A percentile compares a stretch with the other conserved stretches of the same genome.
These are phyloP conservation scores for Yarrowia sp. DNA, from an alignment of 805 yeast genomes.

Conservation along the genomic window DNA sequence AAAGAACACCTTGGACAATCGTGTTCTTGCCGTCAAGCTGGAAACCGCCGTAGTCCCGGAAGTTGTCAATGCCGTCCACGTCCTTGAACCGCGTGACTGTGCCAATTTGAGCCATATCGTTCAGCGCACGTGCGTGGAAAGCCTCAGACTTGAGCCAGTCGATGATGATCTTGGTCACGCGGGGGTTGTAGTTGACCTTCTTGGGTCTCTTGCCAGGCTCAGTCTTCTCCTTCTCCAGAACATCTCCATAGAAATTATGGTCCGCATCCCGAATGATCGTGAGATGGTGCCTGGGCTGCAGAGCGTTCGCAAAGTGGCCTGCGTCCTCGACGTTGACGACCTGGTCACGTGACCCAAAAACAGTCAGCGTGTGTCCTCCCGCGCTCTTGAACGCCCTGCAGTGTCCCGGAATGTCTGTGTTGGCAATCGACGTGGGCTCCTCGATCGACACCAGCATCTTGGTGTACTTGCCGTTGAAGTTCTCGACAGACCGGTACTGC, in stretches of 20 bases:
- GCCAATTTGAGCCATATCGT: slow-evolving; percentile 41
- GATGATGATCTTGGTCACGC: slow-evolving; percentile 50
- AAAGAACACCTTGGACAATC: slow-evolving; percentile 53
- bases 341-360: slow-evolving; percentile 69
- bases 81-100: slow-evolving; percentile 55
- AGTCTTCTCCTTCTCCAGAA: slow-evolving; percentile 28
- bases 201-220: slow-evolving; percentile 37
- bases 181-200: slow-evolving; percentile 56
- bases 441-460: slow-evolving; percentile 21
- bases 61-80: slow-evolving; percentile 67
- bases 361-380: slow-evolving; percentile 48
- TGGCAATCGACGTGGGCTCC: slow-evolving; percentile 21
- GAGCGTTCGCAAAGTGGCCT: slow-evolving; percentile 53
- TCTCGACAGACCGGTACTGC: slow-evolving; percentile 15
- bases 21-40: slow-evolving; percentile 38
- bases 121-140: slow-evolving; percentile 55
- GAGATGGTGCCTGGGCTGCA: slow-evolving; percentile 56
- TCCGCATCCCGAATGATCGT: slow-evolving; percentile 66
- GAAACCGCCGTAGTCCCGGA: slow-evolving; percentile 83
- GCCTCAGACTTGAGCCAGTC: slow-evolving; percentile 47
- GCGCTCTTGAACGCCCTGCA: slow-evolving; percentile 13
- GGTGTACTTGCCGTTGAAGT: slow-evolving; percentile 29
- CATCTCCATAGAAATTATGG: slow-evolving; percentile 70
- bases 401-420: slow-evolving; percentile 24
- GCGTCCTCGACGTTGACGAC: slow-evolving; percentile 66